Percentiles rank a stretch among this genome's conserved stretches.
Conservation (phyloP, 2,329 filamentous ascomycete genomes). For the Aspergillus fijiensis region DNA sequence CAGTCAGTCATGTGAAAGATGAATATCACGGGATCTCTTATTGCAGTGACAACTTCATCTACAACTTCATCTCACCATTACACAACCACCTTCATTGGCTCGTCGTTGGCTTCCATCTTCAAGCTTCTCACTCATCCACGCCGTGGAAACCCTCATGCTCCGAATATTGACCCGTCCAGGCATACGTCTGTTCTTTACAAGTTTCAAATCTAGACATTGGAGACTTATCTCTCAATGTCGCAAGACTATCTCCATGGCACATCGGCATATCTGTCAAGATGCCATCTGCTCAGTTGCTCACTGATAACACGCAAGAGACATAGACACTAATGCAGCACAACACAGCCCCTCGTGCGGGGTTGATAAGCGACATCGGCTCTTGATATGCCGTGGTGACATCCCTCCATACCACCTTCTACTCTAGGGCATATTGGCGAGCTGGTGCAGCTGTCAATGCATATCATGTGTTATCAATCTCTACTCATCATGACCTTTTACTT, state of each 20-base stretch:
- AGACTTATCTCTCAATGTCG: too few relatives aligned
- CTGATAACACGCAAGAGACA: background rate
- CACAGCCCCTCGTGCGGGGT: constrained; percentile 4
- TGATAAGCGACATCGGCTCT: constrained; percentile 4
- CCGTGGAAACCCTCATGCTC: too few relatives aligned
- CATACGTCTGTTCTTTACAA: too few relatives aligned
- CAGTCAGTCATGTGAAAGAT: background rate
- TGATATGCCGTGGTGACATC: background rate
- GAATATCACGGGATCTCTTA: background rate
- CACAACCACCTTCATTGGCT: too few relatives aligned
- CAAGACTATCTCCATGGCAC: background rate
- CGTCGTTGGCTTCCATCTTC: too few relatives aligned
- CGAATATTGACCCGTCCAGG: too few relatives aligned
- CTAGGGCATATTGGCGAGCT: background rate
- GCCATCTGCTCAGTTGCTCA: background rate
- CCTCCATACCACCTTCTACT: constrained; percentile 3
- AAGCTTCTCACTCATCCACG: too few relatives aligned
- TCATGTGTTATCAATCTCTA: background rate
- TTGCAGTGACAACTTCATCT: too few relatives aligned
- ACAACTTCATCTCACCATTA: too few relatives aligned
- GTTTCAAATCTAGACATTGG: too few relatives aligned
- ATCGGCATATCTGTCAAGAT: background rate
- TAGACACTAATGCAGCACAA: background rate
- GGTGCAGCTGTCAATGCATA: background rate
- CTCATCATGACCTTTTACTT: background rate